Percentiles rank a stretch among this genome's conserved stretches.
phyloP scores from a whole-genome alignment of 192 early-diverging fungal genomes.

The Coemansia furcata region DNA sequence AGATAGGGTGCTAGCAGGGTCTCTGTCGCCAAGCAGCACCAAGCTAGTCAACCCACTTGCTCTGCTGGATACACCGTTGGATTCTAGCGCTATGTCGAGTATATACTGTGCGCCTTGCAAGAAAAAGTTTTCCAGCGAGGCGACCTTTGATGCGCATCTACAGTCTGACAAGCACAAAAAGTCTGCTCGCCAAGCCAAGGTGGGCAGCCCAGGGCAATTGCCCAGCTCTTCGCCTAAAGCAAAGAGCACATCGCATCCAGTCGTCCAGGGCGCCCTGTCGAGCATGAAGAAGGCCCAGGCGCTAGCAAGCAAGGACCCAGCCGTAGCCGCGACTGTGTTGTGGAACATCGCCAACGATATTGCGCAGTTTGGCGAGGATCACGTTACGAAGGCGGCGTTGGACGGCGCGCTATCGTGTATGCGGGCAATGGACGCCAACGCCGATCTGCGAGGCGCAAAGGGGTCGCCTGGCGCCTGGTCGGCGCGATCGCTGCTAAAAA shows the following conservation, averaged over 20 bases:
- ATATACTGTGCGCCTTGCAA: conserved; percentile 25
- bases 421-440: conserved; percentile 15
- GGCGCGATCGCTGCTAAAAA: conserved; percentile 32
- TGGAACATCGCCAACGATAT: conserved; percentile 48
- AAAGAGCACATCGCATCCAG: neutral
- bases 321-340: conserved; percentile 42
- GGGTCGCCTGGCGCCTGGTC: conserved; percentile 27
- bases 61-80: neutral
- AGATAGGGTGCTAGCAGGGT: conserved; percentile 3
- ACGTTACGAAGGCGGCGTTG: conserved; percentile 3
- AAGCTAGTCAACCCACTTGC: conserved; percentile 13
- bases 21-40: conserved; percentile 33
- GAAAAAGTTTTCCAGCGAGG: conserved; percentile 24
- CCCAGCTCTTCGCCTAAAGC: neutral
- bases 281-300: conserved; percentile 27
- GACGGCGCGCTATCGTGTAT: conserved; percentile 21
- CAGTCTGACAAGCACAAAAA: conserved; percentile 38
- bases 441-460: conserved; percentile 23
- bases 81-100: neutral
- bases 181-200: neutral
- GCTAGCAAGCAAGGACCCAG: conserved; percentile 28
- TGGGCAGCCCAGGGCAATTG: neutral
- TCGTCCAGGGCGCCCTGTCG: neutral
- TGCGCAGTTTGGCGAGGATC: conserved; percentile 10
- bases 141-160: conserved; percentile 18